Evolutionary conservation across 208 protist genomes (phyloP), one percentile per base, ranked within the genome.

Genomic region (Acanthamoeba healyi): DNA sequence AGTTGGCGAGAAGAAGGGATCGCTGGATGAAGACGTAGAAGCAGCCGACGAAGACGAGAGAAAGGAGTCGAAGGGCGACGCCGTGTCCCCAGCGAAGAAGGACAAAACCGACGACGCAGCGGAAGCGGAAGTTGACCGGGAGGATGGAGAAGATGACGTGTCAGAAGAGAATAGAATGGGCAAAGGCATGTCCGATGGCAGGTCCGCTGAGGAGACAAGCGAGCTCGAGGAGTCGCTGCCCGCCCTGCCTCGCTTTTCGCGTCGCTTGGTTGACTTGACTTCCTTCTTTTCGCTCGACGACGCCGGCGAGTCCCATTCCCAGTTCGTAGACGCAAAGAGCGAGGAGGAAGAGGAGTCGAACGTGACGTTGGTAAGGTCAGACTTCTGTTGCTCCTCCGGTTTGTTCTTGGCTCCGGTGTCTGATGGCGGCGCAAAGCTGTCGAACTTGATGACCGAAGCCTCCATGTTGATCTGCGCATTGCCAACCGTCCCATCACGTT

Each of bases 381-480:
- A 6, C 58, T 65, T 26, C 61, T 70, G 17, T n/a, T 19, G 12
- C 17, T 74, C 65, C 65, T 74, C 65, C 32, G 9, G 12, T 40
- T 74, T 74, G 34, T 12, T 32, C 36, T 42, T 34, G 34, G 65
- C 65, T 22, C 19, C 32, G 17, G 40, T 22, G 24, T 49, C 36
- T 26, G 70, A 40, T n/a, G 70, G 34, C 34, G 70, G 70, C 24
- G 70, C 70, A 14, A 51, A 49, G 70, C 70, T 81, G 26, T 81
- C 70, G 32, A 81, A 81, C 70, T 81, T 40, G 38, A 81, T 81
- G 12, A 81, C 70, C 38, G 70, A 81, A 14, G 70, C 70, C 40
- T 81, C 70, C 40, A 81, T 40, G 70, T 81, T 81, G 40, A 81
- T 81, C 70, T 81, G 54, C 54, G 24, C 26, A n/a, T 61, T 24